Evolutionary conservation across 352 stramenopile species (phyloP), one percentile per base, ranked within the genome.

Genomic region (Globisporangium paroecandrum): DNA sequence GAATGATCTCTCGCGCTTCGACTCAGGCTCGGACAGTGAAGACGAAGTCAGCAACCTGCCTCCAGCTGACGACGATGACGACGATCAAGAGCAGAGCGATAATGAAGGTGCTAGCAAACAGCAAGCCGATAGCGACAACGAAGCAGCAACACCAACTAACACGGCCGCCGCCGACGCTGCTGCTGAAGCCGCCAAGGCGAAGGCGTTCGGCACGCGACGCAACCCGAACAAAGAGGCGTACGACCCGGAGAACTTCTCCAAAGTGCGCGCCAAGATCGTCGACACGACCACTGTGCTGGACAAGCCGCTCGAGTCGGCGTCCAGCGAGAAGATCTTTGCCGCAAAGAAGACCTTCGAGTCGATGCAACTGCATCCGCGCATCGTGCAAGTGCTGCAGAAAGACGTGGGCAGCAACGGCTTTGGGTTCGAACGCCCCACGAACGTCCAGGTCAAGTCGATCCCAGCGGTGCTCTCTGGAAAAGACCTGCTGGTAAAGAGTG

Each of bases 401-500:
- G 74, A 82, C 41, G 65, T 43, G 29, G 72, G 70, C 22, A 78
- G 46, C 25, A 67, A 80, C 56, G 89, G 89, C 61, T 94, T 96
- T 77, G 89, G 82, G 3, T 95, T 96, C 65, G 74, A 74, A 0
- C 73, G 83, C 7, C 87, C 86, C 0, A 96, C 89, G 53, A 90
- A 76, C 18, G 87, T 97, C 43, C 89, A 97, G 65, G 85, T 93
- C 34, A 78, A 92, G 73, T 91, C 84, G 4, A 87, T 97, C 57
- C 88, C 86, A 8, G 83, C 73, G 0, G 78, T 93, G 41, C 69
- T 94, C 1, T 75, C 76, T 15, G 80, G 80, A n/a, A 85, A 82
- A 59, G 89, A 98, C 74, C 78, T 99, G 53, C 78, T 99, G 24
- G 83, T 99, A 59, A 98, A 99, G 77, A 97, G 84, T 66, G 96